Evolutionary conservation across 768 basidiomycete species (phyloP).

Genomic region (Suillus alpinus): DNA sequence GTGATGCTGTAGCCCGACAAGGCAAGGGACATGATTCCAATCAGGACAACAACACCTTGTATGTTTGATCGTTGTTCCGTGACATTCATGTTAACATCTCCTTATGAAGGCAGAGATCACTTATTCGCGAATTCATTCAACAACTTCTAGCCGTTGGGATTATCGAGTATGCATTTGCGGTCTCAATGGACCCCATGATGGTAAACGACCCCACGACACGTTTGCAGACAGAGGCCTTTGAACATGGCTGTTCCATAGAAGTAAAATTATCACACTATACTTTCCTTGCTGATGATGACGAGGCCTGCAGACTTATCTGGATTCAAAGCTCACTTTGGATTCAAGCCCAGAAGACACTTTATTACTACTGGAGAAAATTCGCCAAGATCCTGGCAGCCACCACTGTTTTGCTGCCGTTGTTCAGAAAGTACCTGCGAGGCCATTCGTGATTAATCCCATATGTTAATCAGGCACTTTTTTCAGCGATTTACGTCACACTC

Average conservation of each 20-base stretch:
- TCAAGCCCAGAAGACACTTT: slow-evolving; percentile 36
- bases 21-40: slow-evolving; percentile 17
- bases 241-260: slow-evolving; percentile 55
- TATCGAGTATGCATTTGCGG: slow-evolving; percentile 50
- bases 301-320: slow-evolving; percentile 41
- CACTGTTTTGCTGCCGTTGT: slow-evolving; percentile 53
- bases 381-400: slow-evolving; percentile 57
- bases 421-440: slow-evolving; percentile 43
- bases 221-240: slow-evolving; percentile 58
- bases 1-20: slow-evolving; percentile 45
- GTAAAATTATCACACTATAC: slow-evolving; percentile 32
- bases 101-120: slow-evolving; percentile 19
- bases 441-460: background rate
- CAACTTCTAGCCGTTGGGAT: slow-evolving; percentile 53
- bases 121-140: slow-evolving; percentile 38
- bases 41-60: slow-evolving; percentile 19
- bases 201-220: slow-evolving; percentile 47
- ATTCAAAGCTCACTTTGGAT: slow-evolving; percentile 57
- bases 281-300: slow-evolving; percentile 6
- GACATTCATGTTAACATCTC: slow-evolving; percentile 10
- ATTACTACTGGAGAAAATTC: slow-evolving; percentile 38
- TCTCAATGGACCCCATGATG: slow-evolving; percentile 50
- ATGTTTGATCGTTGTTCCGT: background rate
- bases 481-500: slow-evolving; percentile 61
- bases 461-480: slow-evolving; percentile 5